Conservation (phyloP, 371 early-diverging fungal species). For the Capniomyces stellatus region DNA sequence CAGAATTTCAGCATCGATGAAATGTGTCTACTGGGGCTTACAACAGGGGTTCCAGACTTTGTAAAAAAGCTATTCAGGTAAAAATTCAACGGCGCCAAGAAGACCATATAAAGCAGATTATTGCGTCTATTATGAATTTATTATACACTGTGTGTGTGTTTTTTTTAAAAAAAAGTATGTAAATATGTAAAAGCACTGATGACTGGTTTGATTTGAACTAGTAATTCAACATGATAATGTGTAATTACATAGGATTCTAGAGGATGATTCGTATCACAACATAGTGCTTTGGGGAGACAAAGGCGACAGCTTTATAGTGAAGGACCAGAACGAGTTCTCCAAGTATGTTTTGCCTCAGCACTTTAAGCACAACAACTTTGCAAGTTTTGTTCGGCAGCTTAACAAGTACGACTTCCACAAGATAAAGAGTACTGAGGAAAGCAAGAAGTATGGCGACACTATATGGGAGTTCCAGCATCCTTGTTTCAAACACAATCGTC, state of each 20-base stretch:
- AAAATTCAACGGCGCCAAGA: too few species aligned
- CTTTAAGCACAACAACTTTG: constrained; percentile 77
- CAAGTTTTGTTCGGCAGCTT: constrained; percentile 71
- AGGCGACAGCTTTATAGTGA: constrained; percentile 53
- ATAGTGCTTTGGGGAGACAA: constrained; percentile 23
- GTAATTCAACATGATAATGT: background rate
- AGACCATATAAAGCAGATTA: too few species aligned
- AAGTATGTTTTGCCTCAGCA: constrained; percentile 50
- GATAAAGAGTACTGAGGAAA: constrained; percentile 31
- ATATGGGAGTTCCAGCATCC: constrained; percentile 82
- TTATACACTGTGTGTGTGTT: background rate
- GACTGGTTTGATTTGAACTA: background rate
- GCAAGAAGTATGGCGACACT: constrained; percentile 24
- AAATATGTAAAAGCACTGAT: background rate
- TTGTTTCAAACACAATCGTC: constrained; percentile 55
- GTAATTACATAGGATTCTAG: constrained; percentile 28
- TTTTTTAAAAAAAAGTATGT: too few species aligned
- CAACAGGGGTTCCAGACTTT: constrained; percentile 25
- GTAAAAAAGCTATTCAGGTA: constrained; percentile 26
- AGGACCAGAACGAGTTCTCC: constrained; percentile 47
- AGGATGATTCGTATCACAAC: constrained; percentile 24
- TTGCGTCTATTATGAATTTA: background rate
- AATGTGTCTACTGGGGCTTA: constrained; percentile 20
- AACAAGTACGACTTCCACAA: constrained; percentile 49
- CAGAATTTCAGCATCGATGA: constrained; percentile 5